A percentile compares a stretch with the other conserved stretches of the same genome.
These are phyloP conservation scores for Artemisia tridentata DNA, from an alignment of 129 eudicot species.

Conservation along the genomic window DNA sequence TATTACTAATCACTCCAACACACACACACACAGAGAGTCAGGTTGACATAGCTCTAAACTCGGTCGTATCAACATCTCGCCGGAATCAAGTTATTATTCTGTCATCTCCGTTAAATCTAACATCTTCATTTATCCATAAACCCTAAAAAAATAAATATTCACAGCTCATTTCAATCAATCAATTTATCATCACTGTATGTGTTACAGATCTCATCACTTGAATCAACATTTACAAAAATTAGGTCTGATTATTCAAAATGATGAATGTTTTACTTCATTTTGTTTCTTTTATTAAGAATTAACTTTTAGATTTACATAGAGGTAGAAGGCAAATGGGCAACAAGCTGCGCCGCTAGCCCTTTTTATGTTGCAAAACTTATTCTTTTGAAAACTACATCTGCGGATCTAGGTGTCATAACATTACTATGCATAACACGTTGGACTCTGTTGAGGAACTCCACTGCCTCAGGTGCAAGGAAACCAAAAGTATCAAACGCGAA, in stretches of 20 bases:
- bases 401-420: no score
- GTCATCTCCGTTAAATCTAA: slow-evolving; percentile 25
- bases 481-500: no score
- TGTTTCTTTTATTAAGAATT: no score
- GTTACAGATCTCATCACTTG: slow-evolving; percentile 28
- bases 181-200: slow-evolving; percentile 9
- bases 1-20: slow-evolving; percentile 8
- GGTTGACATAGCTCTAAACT: slow-evolving; percentile 38
- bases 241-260: slow-evolving; percentile 1
- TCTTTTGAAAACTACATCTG: no score
- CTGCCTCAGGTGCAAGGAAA: no score
- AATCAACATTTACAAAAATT: slow-evolving; percentile 20
- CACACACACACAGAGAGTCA: slow-evolving; percentile 10
- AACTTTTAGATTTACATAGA: neutral
- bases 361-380: no score
- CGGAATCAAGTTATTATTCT: slow-evolving; percentile 39
- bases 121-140: slow-evolving; percentile 13
- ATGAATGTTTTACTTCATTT: neutral
- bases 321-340: no score
- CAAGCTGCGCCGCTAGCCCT: no score
- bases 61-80: slow-evolving; percentile 39
- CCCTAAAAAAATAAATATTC: slow-evolving; percentile 4
- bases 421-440: no score
- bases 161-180: slow-evolving; percentile 1
- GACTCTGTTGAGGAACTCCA: no score